Conservation (phyloP, 2,329 filamentous ascomycete genomes). For the Penicillium sp. region DNA sequence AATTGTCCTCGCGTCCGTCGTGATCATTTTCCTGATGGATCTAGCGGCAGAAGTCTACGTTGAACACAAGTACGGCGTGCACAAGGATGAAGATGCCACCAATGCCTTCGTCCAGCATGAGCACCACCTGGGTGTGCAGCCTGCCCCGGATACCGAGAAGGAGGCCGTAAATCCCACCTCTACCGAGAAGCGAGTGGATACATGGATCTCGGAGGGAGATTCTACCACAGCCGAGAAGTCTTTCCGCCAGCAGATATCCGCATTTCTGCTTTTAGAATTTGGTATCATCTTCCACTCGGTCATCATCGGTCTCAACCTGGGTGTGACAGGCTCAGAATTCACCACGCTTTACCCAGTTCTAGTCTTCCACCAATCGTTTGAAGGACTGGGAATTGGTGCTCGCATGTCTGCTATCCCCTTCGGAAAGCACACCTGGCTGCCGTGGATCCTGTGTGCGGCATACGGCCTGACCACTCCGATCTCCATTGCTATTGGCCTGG, state of each 20-base stretch:
- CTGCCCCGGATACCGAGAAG: slow-evolving; percentile 9
- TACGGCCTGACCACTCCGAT: slow-evolving; percentile 57
- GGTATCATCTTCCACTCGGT: slow-evolving; percentile 65
- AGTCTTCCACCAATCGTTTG: slow-evolving; percentile 64
- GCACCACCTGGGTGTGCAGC: slow-evolving; percentile 1
- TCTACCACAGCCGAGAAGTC: slow-evolving; percentile 23
- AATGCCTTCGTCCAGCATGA: slow-evolving; percentile 8
- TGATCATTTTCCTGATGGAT: slow-evolving; percentile 48
- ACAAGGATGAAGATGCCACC: slow-evolving; percentile 12
- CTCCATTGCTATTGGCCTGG: slow-evolving; percentile 49
- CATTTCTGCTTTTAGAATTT: slow-evolving; percentile 53
- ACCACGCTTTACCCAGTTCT: slow-evolving; percentile 59
- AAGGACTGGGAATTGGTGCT: slow-evolving; percentile 62
- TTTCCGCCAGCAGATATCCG: slow-evolving; percentile 38
- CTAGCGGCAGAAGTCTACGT: slow-evolving; percentile 21
- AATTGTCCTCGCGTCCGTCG: slow-evolving; percentile 49
- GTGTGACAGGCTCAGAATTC: slow-evolving; percentile 58
- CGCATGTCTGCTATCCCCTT: slow-evolving; percentile 59
- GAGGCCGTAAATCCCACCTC: background rate
- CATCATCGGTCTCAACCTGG: slow-evolving; percentile 63
- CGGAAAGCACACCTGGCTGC: slow-evolving; percentile 45
- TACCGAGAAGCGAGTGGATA: slow-evolving; percentile 3
- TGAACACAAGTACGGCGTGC: slow-evolving; percentile 19
- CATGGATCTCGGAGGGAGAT: background rate
- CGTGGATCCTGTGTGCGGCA: slow-evolving; percentile 49